phyloP scores from a whole-genome alignment of 2,329 filamentous ascomycete species.

The Beauveria pseudobassiana region DNA sequence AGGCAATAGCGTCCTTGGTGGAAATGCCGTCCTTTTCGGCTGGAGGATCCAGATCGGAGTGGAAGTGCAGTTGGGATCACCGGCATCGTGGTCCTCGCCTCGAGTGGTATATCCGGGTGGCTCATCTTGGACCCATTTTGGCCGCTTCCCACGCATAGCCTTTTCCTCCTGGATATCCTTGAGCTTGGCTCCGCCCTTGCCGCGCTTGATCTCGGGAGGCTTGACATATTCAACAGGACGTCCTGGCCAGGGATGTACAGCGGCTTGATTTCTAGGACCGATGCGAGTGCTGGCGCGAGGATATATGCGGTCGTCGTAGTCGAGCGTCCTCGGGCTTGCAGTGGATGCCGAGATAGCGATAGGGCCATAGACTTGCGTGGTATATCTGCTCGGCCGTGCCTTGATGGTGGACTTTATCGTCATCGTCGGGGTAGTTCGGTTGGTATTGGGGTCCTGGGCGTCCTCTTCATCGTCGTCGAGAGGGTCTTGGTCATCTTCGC shows the following conservation, averaged over 20 bases:
- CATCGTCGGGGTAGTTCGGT: constrained; percentile 55
- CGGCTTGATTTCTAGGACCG: constrained; percentile 85
- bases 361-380: constrained; percentile 91
- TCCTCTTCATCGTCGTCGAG: constrained; percentile 67
- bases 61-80: constrained; percentile 68
- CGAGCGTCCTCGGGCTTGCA: constrained; percentile 89
- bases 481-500: constrained; percentile 57
- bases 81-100: constrained; percentile 67
- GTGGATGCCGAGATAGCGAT: constrained; percentile 90
- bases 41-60: constrained; percentile 71
- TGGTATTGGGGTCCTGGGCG: constrained; percentile 47
- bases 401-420: constrained; percentile 45
- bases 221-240: constrained; percentile 86
- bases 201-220: constrained; percentile 70
- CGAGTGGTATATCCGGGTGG: constrained; percentile 78
- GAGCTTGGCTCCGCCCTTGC: constrained; percentile 69
- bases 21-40: constrained; percentile 39
- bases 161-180: constrained; percentile 86
- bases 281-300: constrained; percentile 89
- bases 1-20: constrained; percentile 61
- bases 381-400: constrained; percentile 82
- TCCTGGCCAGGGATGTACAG: constrained; percentile 77
- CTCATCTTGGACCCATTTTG: constrained; percentile 90
- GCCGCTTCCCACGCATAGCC: constrained; percentile 68
- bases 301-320: constrained; percentile 97